Conservation (phyloP, 352 stramenopile species). For the Phytophthora fragariae region DNA sequence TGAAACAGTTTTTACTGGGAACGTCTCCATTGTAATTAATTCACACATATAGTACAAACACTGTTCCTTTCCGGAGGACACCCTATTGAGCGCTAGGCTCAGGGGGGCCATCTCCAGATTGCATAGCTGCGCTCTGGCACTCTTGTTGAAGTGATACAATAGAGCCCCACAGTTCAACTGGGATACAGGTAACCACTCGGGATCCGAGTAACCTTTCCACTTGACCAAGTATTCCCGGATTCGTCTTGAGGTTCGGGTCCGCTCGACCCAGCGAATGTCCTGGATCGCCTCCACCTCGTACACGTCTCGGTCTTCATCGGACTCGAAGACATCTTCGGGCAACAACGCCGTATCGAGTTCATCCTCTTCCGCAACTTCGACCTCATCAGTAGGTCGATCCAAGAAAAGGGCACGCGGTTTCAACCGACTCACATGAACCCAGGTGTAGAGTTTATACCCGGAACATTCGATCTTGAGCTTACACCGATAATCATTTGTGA, state of each 20-base stretch:
- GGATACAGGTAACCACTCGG: no score
- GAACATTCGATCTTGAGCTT: neutral
- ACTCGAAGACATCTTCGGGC: neutral
- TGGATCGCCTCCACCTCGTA: no score
- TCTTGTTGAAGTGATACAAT: no score
- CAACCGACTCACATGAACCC: neutral
- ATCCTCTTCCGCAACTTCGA: neutral
- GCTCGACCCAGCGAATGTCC: no score
- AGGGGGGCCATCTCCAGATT: neutral
- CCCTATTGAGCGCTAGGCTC: neutral
- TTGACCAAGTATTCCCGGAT: no score
- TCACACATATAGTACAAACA: no score
- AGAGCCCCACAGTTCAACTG: no score
- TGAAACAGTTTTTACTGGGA: no score
- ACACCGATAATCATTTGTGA: neutral
- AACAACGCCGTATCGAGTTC: neutral
- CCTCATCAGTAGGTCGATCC: neutral
- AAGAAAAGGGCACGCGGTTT: neutral
- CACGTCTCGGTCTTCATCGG: neutral
- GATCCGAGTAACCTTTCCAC: no score
- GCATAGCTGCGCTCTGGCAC: neutral
- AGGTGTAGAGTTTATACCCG: neutral
- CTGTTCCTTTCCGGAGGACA: neutral
- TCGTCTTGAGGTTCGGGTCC: no score
- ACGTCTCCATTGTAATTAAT: no score